These are phyloP conservation scores for Lactarius akahatsu DNA, from an alignment of 768 basidiomycete species.

Conservation along the genomic window DNA sequence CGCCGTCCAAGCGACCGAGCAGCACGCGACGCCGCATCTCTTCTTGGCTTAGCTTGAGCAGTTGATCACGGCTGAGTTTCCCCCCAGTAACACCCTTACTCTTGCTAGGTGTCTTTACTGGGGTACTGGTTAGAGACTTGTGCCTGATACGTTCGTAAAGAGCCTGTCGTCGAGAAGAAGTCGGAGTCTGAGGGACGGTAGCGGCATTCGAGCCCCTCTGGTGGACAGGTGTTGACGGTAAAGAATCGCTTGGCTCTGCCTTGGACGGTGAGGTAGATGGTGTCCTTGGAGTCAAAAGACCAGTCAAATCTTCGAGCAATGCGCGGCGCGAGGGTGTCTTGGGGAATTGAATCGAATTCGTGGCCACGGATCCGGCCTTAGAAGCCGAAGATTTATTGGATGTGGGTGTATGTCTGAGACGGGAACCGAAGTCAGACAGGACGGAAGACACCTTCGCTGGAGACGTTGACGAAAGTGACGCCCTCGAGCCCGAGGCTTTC, in stretches of 20 bases:
- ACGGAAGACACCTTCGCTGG: slow-evolving; percentile 29
- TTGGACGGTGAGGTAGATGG: slow-evolving; percentile 32
- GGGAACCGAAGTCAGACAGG: slow-evolving; percentile 44
- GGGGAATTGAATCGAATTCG: slow-evolving; percentile 54
- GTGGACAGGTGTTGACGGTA: slow-evolving; percentile 66
- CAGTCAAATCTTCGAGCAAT: slow-evolving; percentile 37
- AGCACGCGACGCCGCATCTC: slow-evolving; percentile 75
- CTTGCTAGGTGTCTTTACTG: slow-evolving; percentile 50
- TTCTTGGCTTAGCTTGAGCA: slow-evolving; percentile 72
- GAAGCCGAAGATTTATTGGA: slow-evolving; percentile 32
- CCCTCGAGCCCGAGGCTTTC: slow-evolving; percentile 36
- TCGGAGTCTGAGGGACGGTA: slow-evolving; percentile 66
- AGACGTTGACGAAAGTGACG: slow-evolving; percentile 41
- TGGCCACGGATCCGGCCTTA: slow-evolving; percentile 41
- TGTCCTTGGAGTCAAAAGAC: slow-evolving; percentile 40
- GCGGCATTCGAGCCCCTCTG: slow-evolving; percentile 54
- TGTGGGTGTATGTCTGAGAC: slow-evolving; percentile 49
- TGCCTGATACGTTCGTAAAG: slow-evolving; percentile 79
- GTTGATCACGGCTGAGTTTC: slow-evolving; percentile 61
- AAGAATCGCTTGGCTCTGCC: slow-evolving; percentile 36
- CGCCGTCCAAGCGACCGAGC: slow-evolving; percentile 70
- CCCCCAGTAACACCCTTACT: slow-evolving; percentile 42
- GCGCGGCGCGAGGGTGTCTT: slow-evolving; percentile 57
- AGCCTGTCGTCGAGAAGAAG: slow-evolving; percentile 73
- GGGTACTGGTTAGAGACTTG: slow-evolving; percentile 64